A percentile compares a stretch with the other conserved stretches of the same genome.
Evolutionary conservation across 2,329 filamentous ascomycete genomes (phyloP).

Genomic region (Hypoxylon sp.): DNA sequence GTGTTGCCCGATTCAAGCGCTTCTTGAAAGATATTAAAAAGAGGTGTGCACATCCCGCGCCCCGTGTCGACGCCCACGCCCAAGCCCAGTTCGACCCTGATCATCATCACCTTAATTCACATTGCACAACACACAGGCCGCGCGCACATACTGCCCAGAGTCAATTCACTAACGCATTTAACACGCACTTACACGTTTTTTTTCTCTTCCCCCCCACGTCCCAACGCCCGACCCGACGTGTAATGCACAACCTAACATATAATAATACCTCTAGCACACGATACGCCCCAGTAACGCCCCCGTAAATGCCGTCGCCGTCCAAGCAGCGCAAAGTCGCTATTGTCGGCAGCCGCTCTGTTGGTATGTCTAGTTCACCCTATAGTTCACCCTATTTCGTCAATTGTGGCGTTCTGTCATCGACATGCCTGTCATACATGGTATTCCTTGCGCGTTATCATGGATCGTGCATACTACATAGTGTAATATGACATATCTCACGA

Average conservation of each 20-base stretch:
- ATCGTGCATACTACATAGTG: slow-evolving; percentile 26
- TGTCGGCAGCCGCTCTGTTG: slow-evolving; percentile 84
- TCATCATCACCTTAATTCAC: not conserved
- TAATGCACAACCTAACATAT: slow-evolving; percentile 32
- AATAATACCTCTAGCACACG: slow-evolving; percentile 27
- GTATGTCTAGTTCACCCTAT: slow-evolving; percentile 67
- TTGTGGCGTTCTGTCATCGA: not conserved
- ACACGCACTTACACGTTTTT: slow-evolving; percentile 21
- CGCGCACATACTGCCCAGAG: slow-evolving; percentile 14
- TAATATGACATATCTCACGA: slow-evolving; percentile 27
- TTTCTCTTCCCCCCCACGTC: slow-evolving; percentile 6
- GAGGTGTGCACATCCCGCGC: slow-evolving; percentile 38
- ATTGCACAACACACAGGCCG: slow-evolving; percentile 5
- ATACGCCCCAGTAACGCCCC: slow-evolving; percentile 8
- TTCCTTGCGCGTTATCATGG: slow-evolving; percentile 17
- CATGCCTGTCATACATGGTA: slow-evolving; percentile 5
- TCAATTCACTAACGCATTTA: slow-evolving; percentile 8
- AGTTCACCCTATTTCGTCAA: not conserved
- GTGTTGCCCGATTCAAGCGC: slow-evolving; percentile 35
- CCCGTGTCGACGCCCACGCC: slow-evolving; percentile 7
- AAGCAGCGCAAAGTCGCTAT: slow-evolving; percentile 89
- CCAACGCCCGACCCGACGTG: slow-evolving; percentile 21
- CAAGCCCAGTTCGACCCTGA: slow-evolving; percentile 2
- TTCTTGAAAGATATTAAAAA: slow-evolving; percentile 31
- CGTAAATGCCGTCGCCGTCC: slow-evolving; percentile 72